Evolutionary conservation across 2,329 filamentous ascomycete genomes (phyloP).

Genomic region (Xylariaceae sp.): DNA sequence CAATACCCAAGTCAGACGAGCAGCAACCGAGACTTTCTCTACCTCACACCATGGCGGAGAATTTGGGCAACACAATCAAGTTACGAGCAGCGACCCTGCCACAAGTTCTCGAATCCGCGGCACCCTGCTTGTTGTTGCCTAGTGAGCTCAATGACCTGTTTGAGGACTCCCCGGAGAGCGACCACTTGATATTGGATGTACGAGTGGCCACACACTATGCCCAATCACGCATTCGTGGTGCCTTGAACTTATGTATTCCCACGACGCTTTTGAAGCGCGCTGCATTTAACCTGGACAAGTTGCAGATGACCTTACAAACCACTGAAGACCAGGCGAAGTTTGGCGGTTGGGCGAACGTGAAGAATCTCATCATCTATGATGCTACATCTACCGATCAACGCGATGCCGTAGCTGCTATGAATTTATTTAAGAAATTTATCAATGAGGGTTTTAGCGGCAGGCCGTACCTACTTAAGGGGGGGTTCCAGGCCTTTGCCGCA

Average conservation of each 20-base stretch:
- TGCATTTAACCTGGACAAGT: conserved; percentile 82
- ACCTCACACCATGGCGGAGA: conserved; percentile 43
- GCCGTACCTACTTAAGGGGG: conserved; percentile 72
- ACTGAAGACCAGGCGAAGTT: conserved; percentile 67
- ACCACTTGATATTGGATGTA: conserved; percentile 72
- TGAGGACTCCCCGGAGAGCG: conserved; percentile 35
- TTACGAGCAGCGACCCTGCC: conserved; percentile 51
- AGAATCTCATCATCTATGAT: conserved; percentile 84
- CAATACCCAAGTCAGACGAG: conserved; percentile 42
- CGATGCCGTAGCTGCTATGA: conserved; percentile 73
- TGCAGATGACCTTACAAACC: conserved; percentile 79
- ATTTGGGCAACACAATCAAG: conserved; percentile 31
- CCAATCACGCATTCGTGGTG: conserved; percentile 67
- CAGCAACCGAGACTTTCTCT: conserved; percentile 52
- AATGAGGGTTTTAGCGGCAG: conserved; percentile 74
- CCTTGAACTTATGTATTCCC: conserved; percentile 88
- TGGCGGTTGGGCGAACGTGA: conserved; percentile 66
- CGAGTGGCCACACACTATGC: conserved; percentile 80
- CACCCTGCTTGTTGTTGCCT: conserved; percentile 48
- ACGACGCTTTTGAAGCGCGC: conserved; percentile 88
- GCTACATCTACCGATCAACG: conserved; percentile 68
- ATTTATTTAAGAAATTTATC: conserved; percentile 89
- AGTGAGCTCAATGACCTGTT: conserved; percentile 54
- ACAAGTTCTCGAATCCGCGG: conserved; percentile 40
- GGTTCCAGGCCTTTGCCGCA: conserved; percentile 68